Evolutionary conservation across 768 basidiomycete genomes (phyloP).

Genomic region (Termitomyces sp.): DNA sequence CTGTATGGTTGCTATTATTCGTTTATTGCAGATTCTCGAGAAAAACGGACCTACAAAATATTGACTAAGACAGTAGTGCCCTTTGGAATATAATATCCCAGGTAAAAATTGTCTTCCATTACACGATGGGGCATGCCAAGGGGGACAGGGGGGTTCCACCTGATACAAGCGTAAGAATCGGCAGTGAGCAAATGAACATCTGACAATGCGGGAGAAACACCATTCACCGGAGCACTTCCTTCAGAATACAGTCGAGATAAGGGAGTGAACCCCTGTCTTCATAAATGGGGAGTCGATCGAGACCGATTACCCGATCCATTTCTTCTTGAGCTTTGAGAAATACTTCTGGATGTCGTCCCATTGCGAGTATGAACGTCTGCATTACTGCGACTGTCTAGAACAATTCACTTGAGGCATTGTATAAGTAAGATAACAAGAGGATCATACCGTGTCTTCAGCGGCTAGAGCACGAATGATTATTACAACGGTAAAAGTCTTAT

Average conservation of each 20-base stretch:
- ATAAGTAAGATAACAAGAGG: not conserved
- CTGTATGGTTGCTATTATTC: slow-evolving; percentile 18
- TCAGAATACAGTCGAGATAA: slow-evolving; percentile 42
- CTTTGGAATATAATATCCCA: slow-evolving; percentile 39
- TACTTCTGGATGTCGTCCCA: slow-evolving; percentile 48
- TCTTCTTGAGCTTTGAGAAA: slow-evolving; percentile 45
- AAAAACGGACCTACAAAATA: slow-evolving; percentile 29
- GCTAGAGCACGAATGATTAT: slow-evolving; percentile 18
- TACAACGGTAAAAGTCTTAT: not conserved
- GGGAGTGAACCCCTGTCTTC: slow-evolving; percentile 38
- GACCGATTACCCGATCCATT: slow-evolving; percentile 42
- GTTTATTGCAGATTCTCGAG: not conserved
- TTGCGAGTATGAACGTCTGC: slow-evolving; percentile 46
- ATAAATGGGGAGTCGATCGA: slow-evolving; percentile 41
- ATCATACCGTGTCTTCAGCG: slow-evolving; percentile 33
- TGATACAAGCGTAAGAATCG: slow-evolving; percentile 16
- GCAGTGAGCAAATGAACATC: not conserved
- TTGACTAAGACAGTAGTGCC: slow-evolving; percentile 40
- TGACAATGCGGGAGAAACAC: not conserved
- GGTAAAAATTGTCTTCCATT: slow-evolving; percentile 47
- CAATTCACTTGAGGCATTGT: not conserved
- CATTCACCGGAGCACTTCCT: slow-evolving; percentile 42
- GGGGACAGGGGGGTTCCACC: slow-evolving; percentile 45
- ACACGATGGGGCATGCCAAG: slow-evolving; percentile 48
- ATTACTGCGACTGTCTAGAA: slow-evolving; percentile 46